Evolutionary conservation across 1,284 basidiomycete genomes (phyloP), one percentile per base, ranked within the genome.

Genomic region (Cryptococcus sp.): DNA sequence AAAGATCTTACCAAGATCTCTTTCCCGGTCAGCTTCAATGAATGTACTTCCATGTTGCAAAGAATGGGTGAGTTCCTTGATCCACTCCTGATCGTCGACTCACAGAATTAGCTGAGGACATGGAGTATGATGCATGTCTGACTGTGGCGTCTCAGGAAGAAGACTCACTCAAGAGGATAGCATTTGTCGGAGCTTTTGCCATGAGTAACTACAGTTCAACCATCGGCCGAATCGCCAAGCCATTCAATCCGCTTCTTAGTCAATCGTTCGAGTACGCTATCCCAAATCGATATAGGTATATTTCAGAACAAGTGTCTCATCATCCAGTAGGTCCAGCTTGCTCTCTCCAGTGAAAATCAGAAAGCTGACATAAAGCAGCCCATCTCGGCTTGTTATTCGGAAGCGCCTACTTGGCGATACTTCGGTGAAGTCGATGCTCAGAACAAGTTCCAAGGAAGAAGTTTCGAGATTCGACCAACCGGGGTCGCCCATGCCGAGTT

Each of bases 151-250:
- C 84, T 2, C 79, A 80, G 50, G 89, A 95, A 69, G 71, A 76
- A 37, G 90, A 96, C 68, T 85, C 90, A 5, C 82, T 88, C 48
- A 84, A 86, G 56, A 85, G 95, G 5, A 85, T 97, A 56, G 93
- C 92, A 0, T 98, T 87, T 68, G 92, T 98, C 3, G 92, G 89
- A 10, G 95, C 92, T 0, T 98, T 98, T 75, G 95, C 93, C 2
- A 96, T 96, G 90, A 91, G 89, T 43, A 98, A 98, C 78, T 98
- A 98, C 78, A 92, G 90, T 10, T 93, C 90, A 33, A 98, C 95
- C 0, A 91, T 96, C 63, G 90, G 90, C 3, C 83, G 92, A 41
- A 93, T 96, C 58, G 91, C 91, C n/a, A 94, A 95, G 75, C 92
- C 91, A 0, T 94, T 94, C 78, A 94, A 95, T 63, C 78, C 75